Evolutionary conservation across 352 stramenopile species (phyloP).

Genomic region (Pythium utonaiense): DNA sequence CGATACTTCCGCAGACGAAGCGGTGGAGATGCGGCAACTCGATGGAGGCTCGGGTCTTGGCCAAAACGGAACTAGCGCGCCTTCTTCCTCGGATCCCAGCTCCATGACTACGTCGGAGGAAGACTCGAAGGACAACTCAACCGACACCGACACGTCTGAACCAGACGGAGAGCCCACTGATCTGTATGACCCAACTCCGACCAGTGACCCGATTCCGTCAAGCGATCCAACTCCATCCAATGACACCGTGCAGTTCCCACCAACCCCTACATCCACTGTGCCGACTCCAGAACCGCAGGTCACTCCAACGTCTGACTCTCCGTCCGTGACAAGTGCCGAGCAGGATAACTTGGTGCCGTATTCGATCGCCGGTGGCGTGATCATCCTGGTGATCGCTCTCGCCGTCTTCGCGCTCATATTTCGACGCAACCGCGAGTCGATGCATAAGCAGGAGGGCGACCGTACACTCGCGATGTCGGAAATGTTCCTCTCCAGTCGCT

Average conservation of each 20-base stretch:
- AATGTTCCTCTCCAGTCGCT: conserved; percentile 18
- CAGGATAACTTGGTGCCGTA: conserved; percentile 7
- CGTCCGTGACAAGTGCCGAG: neutral
- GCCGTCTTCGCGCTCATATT: conserved; percentile 11
- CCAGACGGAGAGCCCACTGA: neutral
- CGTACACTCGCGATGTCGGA: conserved; percentile 24
- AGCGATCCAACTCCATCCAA: neutral
- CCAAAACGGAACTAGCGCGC: neutral
- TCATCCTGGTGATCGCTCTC: conserved; percentile 10
- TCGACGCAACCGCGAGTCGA: conserved; percentile 17
- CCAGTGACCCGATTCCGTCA: neutral
- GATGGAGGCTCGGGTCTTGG: neutral
- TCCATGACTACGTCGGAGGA: neutral
- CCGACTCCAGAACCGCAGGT: neutral
- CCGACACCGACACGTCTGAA: neutral
- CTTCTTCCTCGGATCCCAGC: neutral
- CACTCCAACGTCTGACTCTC: neutral
- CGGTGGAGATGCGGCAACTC: neutral
- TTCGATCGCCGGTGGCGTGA: conserved; percentile 4
- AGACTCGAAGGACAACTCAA: neutral
- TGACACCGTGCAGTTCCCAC: conserved; percentile 14
- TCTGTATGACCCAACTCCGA: neutral
- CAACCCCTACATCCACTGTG: neutral
- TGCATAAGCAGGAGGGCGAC: conserved; percentile 15
- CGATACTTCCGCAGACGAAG: neutral